phyloP scores from a whole-genome alignment of 768 basidiomycete genomes.

The Termitomyces sp. region DNA sequence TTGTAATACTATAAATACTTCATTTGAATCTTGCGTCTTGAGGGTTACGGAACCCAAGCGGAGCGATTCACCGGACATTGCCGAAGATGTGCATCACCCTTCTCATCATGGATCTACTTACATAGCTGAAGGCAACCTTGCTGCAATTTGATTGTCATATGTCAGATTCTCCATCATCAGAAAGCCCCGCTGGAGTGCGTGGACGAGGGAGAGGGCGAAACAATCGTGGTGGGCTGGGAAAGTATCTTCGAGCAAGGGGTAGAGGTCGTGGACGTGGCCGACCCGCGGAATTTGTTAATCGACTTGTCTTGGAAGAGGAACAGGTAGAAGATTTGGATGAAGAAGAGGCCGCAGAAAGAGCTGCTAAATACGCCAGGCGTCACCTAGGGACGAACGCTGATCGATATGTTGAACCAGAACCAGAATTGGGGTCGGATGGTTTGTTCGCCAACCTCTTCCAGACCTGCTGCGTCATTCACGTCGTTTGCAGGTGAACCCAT shows the following conservation, averaged over 20 bases:
- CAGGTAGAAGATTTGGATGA: constrained; percentile 38
- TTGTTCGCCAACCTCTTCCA: constrained; percentile 10
- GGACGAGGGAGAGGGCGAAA: constrained; percentile 11
- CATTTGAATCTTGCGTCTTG: not conserved
- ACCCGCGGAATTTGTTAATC: constrained; percentile 33
- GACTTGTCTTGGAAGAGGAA: constrained; percentile 29
- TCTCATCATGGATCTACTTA: not conserved
- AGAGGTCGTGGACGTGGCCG: constrained; percentile 40
- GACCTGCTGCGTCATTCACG: not conserved
- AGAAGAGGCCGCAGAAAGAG: constrained; percentile 44
- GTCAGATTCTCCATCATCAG: not conserved
- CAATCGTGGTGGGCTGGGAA: constrained; percentile 14
- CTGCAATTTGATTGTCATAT: not conserved
- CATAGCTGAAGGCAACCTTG: not conserved
- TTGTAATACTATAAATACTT: no score
- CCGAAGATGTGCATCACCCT: not conserved
- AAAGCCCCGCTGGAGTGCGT: constrained; percentile 1
- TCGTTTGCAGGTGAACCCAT: constrained; percentile 52
- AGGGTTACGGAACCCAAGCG: not conserved
- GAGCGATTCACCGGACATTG: not conserved
- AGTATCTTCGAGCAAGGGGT: constrained; percentile 14
- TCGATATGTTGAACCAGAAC: constrained; percentile 67
- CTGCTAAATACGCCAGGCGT: constrained; percentile 49
- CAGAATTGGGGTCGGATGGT: constrained; percentile 71
- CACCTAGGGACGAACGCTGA: constrained; percentile 67